Evolutionary conservation across 2,329 filamentous ascomycete genomes (phyloP), one percentile per base, ranked within the genome.

Genomic region (Colletotrichum magnum): DNA sequence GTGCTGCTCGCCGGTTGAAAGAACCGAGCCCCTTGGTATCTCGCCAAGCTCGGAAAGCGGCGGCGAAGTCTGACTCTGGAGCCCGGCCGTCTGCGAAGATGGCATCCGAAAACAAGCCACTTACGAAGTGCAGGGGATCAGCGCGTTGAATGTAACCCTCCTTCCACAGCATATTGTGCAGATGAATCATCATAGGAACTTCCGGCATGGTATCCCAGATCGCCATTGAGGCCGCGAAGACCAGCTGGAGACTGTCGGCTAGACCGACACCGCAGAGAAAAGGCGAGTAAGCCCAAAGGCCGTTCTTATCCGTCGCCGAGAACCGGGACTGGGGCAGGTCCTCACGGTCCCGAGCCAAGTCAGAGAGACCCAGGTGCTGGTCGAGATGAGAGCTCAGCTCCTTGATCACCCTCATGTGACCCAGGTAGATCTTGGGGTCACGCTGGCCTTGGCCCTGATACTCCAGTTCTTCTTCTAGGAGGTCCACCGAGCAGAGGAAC

Each of bases 221-320:
- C 1, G 70, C 5, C 68, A 85, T 75, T 32, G 73, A 72, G 10
- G 75, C 54, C 2, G 71, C 66, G 69, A 83, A 85, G 0, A 77
- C 71, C 18, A 83, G 59, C 41, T 84, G 79, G 0, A 87, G 77
- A 2, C 75, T 82, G 71, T 87, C 84, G 43, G 78, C 74, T 5
- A 87, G 75, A 0, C 83, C 83, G 10, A 79, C 78, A 16, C 84
- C 85, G 50, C 84, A 86, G 4, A 86, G 76, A 47, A 80, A 86
- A 0, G 85, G 85, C 2, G 82, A 86, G 62, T 83, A 85, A 18
- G 83, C 79, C 79, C 81, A 86, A 1, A 87, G 75, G 0, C 83
- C 84, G 57, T 86, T 85, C 0, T 79, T 6, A 69, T 82, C 78
- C 2, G 77, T 77, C 13, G 75, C 72, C 1, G 79, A 74, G 70